These are phyloP conservation scores for Starmerella khaoyaiensis DNA, from an alignment of 805 yeast genomes.

Conservation along the genomic window DNA sequence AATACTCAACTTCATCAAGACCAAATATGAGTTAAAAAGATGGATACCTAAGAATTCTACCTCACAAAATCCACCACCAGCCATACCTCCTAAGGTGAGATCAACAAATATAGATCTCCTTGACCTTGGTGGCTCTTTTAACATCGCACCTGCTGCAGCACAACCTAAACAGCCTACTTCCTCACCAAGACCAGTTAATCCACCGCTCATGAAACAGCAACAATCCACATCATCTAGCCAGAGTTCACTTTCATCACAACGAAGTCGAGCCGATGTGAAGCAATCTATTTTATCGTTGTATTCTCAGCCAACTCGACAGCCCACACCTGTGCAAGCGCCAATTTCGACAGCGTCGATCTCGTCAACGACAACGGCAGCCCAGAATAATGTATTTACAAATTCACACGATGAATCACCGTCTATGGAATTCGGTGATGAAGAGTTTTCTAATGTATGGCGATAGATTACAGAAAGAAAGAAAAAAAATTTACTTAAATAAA, in stretches of 20 bases:
- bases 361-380: not conserved
- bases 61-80: constrained; percentile 17
- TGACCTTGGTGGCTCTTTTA: no score
- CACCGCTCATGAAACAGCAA: not conserved
- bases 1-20: constrained; percentile 77
- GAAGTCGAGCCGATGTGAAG: constrained; percentile 68
- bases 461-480: not conserved
- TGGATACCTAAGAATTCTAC: constrained; percentile 46
- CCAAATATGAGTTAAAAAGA: constrained; percentile 80
- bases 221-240: constrained; percentile 13
- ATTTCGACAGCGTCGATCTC: not conserved
- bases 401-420: constrained; percentile 7
- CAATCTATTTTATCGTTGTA: constrained; percentile 84
- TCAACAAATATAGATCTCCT: constrained; percentile 17
- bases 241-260: constrained; percentile 20
- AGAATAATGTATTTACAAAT: constrained; percentile 2
- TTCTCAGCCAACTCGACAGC: constrained; percentile 27
- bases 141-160: not conserved
- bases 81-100: constrained; percentile 2
- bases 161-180: not conserved
- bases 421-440: constrained; percentile 15
- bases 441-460: constrained; percentile 18
- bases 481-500: not conserved
- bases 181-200: not conserved
- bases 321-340: constrained; percentile 9